Base-by-base conservation (phyloP, 2,329 filamentous ascomycete species). In the Remersonia thermophila region DNA sequence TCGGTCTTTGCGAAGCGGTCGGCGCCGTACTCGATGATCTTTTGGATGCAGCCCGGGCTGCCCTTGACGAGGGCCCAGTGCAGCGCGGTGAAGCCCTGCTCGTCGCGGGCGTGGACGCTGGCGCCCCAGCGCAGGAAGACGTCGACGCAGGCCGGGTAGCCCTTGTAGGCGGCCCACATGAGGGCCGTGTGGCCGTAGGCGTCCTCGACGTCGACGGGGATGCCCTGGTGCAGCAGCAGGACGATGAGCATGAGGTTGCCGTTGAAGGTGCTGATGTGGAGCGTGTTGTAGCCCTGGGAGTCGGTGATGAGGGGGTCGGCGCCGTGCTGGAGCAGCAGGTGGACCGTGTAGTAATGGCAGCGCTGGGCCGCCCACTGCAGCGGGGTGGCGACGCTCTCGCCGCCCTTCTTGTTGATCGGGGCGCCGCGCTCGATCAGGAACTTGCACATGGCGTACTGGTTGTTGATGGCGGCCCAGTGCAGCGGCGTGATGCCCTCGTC, bases 111-210 rank as follows among this genome's bases (percentile, higher is more conserved):
- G 58, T 93, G 85, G 7, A 95, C 85, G 54, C 86, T 91, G 27
- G 91, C 91, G 36, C 91, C 93, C 86, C 91, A 98, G 48, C 86
- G 77, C 40, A 98, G 63, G 47, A 94, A 89, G 30, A 96, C 59
- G 54, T 96, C 91, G 32, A 96, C 89, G 50, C 85, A 93, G 32
- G 81, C 78, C 0, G 89, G 84, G 55, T 80, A 95, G 26, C 93
- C 91, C 60, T 98, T 98, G 65, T 98, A 98, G 12, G 89, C 89
- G 13, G 91, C 85, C 91, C 91, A 98, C 91, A 98, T 98, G 42
- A 98, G 69, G 42, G 80, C 81, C 1, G 91, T 96, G 59, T 98
- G 93, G 5, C 87, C 85, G 55, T 86, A 89, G 34, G 76, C 75
- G 60, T 98, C 91, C 36, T 80, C 70, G 5, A 91, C 82, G 55